These are phyloP conservation scores for Wickerhamomyces queroliae DNA, from an alignment of 805 yeast genomes.

Conservation along the genomic window DNA sequence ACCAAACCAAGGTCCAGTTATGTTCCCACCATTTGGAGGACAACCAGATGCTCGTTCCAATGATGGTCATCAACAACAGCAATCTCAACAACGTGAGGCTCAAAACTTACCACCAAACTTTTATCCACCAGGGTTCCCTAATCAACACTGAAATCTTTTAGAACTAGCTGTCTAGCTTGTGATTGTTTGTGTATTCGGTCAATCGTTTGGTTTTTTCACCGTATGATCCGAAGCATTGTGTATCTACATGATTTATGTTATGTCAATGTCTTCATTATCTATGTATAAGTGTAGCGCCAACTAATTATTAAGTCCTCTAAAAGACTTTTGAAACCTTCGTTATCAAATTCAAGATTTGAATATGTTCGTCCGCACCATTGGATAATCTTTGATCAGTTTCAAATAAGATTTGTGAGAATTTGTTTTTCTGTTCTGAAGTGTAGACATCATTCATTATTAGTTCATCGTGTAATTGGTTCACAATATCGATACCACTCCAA, in stretches of 20 bases:
- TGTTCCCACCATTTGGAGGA: not conserved
- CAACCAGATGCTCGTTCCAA: not conserved
- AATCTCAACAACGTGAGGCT: not conserved
- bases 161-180: no score
- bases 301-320: not conserved
- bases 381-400: slow-evolving; percentile 69
- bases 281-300: not conserved
- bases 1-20: not conserved
- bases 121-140: slow-evolving; percentile 16
- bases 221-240: no score
- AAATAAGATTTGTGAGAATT: slow-evolving; percentile 59
- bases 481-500: slow-evolving; percentile 72
- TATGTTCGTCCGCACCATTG: slow-evolving; percentile 86
- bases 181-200: not conserved
- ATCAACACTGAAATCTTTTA: slow-evolving; percentile 1
- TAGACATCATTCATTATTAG: slow-evolving; percentile 51
- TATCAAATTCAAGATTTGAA: slow-evolving; percentile 68
- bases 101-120: slow-evolving; percentile 14
- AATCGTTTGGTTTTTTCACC: no score
- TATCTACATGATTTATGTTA: no score
- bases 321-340: slow-evolving; percentile 39
- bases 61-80: not conserved
- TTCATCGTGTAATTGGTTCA: slow-evolving; percentile 65
- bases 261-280: not conserved
- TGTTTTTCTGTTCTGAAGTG: slow-evolving; percentile 51